These are phyloP conservation scores for Pouteria campechiana DNA, from an alignment of 179 eudicot species.

Conservation along the genomic window DNA sequence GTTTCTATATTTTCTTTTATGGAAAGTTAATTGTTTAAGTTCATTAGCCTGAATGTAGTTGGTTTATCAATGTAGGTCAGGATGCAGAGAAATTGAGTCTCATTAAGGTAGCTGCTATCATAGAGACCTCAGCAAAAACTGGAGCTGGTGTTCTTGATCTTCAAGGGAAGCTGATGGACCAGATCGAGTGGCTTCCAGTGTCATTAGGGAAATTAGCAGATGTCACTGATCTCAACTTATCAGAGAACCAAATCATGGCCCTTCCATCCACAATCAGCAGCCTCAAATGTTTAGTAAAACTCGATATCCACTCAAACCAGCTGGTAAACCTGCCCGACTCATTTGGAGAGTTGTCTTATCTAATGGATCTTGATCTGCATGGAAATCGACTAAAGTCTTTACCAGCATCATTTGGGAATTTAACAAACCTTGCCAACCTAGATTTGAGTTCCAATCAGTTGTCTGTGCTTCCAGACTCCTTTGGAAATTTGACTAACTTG, in stretches of 20 bases:
- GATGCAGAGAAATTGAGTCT: conserved; percentile 33
- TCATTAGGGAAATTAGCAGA: conserved; percentile 42
- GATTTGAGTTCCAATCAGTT: conserved; percentile 55
- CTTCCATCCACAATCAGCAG: conserved; percentile 43
- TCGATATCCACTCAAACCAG: conserved; percentile 50
- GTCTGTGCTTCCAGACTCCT: conserved; percentile 27
- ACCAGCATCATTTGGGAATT: conserved; percentile 43
- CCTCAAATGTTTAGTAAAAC: conserved; percentile 32
- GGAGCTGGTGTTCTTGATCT: conserved; percentile 42
- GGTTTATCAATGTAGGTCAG: neutral
- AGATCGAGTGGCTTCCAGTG: conserved; percentile 61
- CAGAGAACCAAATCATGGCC: conserved; percentile 51
- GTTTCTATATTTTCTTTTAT: neutral
- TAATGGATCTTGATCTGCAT: conserved; percentile 43
- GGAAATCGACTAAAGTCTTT: conserved; percentile 45
- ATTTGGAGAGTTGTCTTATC: conserved; percentile 32
- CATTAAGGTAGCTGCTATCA: conserved; percentile 35
- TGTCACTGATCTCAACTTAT: conserved; percentile 31
- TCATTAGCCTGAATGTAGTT: neutral
- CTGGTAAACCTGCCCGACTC: conserved; percentile 58
- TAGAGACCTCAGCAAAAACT: conserved; percentile 30
- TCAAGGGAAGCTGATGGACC: conserved; percentile 38
- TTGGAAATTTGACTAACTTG: conserved; percentile 39
- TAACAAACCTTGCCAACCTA: conserved; percentile 22
- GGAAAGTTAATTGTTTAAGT: neutral